Evolutionary conservation across 108 stramenopile genomes (phyloP).

Genomic region (Cylindrotheca fusiformis): DNA sequence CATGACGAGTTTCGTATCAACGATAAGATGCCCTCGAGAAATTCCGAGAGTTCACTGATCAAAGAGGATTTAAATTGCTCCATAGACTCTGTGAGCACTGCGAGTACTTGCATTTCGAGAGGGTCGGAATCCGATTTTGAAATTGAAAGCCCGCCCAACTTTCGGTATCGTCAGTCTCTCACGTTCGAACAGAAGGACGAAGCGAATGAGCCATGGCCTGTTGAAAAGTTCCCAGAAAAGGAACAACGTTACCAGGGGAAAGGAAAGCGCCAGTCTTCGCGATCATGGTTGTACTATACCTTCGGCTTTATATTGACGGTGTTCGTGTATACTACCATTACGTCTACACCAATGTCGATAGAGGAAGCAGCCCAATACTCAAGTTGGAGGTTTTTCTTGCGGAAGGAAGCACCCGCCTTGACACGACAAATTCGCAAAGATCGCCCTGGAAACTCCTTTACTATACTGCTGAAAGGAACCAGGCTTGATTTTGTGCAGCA

Average conservation of each 20-base stretch:
- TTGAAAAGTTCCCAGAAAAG: too few relatives aligned
- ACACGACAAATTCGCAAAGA: conserved; percentile 1
- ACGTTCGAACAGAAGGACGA: too few relatives aligned
- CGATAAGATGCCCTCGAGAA: too few relatives aligned
- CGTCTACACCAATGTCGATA: background rate
- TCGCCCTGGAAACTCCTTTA: conserved; percentile 11
- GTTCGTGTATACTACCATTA: background rate
- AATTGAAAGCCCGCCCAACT: conserved; percentile 2
- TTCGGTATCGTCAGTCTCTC: too few relatives aligned
- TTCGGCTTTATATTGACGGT: conserved; percentile 2
- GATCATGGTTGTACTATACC: background rate
- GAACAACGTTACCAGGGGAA: too few relatives aligned
- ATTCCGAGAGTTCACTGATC: too few relatives aligned
- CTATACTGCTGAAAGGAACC: conserved; percentile 13
- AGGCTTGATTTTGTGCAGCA: conserved; percentile 13
- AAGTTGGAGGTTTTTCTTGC: conserved; percentile 7
- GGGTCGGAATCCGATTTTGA: conserved; percentile 4
- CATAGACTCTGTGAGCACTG: conserved; percentile 12
- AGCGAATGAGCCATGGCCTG: too few relatives aligned
- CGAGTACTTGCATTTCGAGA: conserved; percentile 5
- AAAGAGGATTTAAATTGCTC: conserved; percentile 7
- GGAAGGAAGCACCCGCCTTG: background rate
- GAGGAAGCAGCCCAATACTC: background rate
- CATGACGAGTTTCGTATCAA: too few relatives aligned
- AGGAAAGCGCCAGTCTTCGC: background rate